These are phyloP conservation scores for Aspergillus aculeatus DNA, from an alignment of 2,329 filamentous ascomycete species.

Conservation along the genomic window DNA sequence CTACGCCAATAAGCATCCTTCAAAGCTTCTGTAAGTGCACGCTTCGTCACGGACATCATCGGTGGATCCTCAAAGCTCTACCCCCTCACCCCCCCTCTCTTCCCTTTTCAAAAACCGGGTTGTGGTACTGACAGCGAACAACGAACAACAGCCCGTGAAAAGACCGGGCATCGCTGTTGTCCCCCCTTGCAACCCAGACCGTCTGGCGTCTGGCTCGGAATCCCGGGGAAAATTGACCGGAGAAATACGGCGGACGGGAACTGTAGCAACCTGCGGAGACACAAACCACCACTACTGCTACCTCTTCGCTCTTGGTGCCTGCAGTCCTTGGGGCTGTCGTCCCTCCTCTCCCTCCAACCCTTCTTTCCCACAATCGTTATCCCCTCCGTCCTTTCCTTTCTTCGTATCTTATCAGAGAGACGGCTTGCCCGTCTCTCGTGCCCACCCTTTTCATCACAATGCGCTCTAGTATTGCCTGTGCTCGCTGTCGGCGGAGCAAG, in stretches of 20 bases:
- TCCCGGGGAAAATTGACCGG: constrained; percentile 24
- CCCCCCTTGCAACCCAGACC: constrained; percentile 9
- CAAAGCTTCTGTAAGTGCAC: not conserved
- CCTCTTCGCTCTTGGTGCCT: constrained; percentile 10
- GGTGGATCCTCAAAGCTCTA: not conserved
- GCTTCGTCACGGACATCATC: not conserved
- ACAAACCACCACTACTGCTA: not conserved
- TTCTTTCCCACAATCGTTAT: not conserved
- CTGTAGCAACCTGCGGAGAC: constrained; percentile 10
- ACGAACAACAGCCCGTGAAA: not conserved
- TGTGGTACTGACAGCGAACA: constrained; percentile 7
- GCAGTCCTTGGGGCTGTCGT: constrained; percentile 14
- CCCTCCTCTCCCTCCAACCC: not conserved
- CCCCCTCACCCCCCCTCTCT: not conserved
- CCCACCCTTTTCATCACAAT: constrained; percentile 42
- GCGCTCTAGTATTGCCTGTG: constrained; percentile 77
- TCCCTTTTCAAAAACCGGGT: not conserved
- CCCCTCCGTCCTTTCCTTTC: not conserved
- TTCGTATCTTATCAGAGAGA: constrained; percentile 12
- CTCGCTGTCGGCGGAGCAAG: constrained; percentile 74
- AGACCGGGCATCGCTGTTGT: constrained; percentile 2
- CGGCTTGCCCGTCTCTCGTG: constrained; percentile 18
- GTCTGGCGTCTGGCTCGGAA: constrained; percentile 17
- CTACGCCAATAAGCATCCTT: not conserved
- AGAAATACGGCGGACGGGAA: constrained; percentile 23